These are phyloP conservation scores for Coniochaeta prunicola DNA, from an alignment of 2,329 filamentous ascomycete genomes.

Conservation along the genomic window DNA sequence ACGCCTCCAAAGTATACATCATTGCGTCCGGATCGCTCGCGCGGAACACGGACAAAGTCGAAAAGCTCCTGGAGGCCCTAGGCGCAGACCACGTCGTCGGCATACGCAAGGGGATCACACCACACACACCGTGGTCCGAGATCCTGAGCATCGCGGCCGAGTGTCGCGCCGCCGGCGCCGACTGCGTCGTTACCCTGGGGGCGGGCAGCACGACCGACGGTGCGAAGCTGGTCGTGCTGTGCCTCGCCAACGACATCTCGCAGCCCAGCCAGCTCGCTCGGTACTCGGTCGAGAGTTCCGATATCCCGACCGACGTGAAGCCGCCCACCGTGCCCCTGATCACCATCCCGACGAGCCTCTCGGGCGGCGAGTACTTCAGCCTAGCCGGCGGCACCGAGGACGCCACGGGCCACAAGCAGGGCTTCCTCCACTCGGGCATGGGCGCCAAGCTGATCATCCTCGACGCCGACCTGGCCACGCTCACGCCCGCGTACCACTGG, in stretches of 20 bases:
- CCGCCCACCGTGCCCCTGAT: slow-evolving; percentile 11
- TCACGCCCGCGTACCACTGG: slow-evolving; percentile 41
- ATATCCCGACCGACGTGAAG: neutral
- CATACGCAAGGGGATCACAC: slow-evolving; percentile 9
- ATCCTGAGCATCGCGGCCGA: slow-evolving; percentile 8
- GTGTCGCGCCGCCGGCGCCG: slow-evolving; percentile 6
- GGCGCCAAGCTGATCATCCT: slow-evolving; percentile 42
- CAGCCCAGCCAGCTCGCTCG: slow-evolving; percentile 7
- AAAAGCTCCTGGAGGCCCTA: neutral
- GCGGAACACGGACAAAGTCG: neutral
- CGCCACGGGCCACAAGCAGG: slow-evolving; percentile 10
- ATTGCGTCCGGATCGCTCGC: neutral
- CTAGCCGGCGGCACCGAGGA: slow-evolving; percentile 14
- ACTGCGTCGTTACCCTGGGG: slow-evolving; percentile 11
- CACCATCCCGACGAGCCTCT: slow-evolving; percentile 13
- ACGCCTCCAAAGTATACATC: slow-evolving; percentile 4
- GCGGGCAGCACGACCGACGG: slow-evolving; percentile 13
- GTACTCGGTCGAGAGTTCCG: slow-evolving; percentile 4
- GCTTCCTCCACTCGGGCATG: slow-evolving; percentile 17
- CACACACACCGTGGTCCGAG: slow-evolving; percentile 14
- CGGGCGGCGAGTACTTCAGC: slow-evolving; percentile 13
- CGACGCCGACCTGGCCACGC: slow-evolving; percentile 37
- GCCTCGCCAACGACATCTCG: slow-evolving; percentile 11
- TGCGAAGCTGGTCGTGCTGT: slow-evolving; percentile 8
- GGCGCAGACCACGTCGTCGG: slow-evolving; percentile 3